Conservation (phyloP, 108 stramenopile species). For the Cyclotella cryptica region DNA sequence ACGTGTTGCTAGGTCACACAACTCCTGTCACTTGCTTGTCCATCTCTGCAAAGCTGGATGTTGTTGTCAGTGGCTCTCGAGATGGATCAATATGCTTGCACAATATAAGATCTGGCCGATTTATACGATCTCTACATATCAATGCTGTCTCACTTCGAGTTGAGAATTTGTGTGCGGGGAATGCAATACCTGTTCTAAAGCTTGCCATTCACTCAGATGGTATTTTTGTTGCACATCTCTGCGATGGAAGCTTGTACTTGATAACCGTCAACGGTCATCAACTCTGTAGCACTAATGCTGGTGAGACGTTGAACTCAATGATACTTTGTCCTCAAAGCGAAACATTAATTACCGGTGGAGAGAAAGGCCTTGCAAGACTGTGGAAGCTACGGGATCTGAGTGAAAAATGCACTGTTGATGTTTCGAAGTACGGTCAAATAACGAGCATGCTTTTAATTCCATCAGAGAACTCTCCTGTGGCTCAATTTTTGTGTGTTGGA, state of each 20-base stretch:
- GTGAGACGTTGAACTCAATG: constrained; percentile 80
- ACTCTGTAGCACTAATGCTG: constrained; percentile 54
- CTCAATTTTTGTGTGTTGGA: constrained; percentile 83
- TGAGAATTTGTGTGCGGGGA: constrained; percentile 40
- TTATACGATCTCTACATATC: constrained; percentile 65
- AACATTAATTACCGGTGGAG: constrained; percentile 83
- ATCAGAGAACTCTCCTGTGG: constrained; percentile 46
- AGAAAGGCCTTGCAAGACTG: constrained; percentile 66
- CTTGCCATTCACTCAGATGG: constrained; percentile 69
- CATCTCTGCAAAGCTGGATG: constrained; percentile 73
- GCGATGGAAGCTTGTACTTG: constrained; percentile 64
- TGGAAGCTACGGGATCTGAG: constrained; percentile 61
- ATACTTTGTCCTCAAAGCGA: constrained; percentile 64
- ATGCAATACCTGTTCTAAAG: constrained; percentile 56
- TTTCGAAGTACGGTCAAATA: constrained; percentile 76
- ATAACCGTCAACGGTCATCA: constrained; percentile 75
- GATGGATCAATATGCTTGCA: constrained; percentile 80
- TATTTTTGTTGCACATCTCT: constrained; percentile 65
- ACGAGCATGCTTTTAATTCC: constrained; percentile 71
- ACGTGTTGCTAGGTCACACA: constrained; percentile 76
- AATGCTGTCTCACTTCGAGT: constrained; percentile 41
- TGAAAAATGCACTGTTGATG: constrained; percentile 68
- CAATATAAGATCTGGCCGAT: constrained; percentile 72
- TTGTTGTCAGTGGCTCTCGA: constrained; percentile 70
- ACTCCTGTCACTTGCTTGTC: constrained; percentile 70